Conservation (phyloP, 2,329 filamentous ascomycete genomes). For the Penicillium sp. region DNA sequence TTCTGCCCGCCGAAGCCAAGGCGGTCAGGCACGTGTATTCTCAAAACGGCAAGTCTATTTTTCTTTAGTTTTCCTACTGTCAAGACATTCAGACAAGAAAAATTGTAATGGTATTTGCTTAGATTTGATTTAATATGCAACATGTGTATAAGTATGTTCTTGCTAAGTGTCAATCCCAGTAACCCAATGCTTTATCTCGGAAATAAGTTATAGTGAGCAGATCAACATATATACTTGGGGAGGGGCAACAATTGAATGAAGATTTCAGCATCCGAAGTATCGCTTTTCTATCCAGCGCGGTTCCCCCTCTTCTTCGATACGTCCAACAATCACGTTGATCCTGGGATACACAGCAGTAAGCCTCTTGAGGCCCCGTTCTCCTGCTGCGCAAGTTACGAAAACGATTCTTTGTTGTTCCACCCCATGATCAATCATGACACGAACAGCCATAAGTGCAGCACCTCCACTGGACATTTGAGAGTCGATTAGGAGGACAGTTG, state of each 20-base stretch:
- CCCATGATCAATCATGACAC: constrained; percentile 92
- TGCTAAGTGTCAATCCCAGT: not conserved
- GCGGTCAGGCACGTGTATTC: constrained; percentile 3
- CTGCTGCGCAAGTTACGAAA: constrained; percentile 88
- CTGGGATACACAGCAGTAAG: constrained; percentile 85
- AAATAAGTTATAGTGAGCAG: not conserved
- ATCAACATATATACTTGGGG: constrained; percentile 5
- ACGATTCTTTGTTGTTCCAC: constrained; percentile 81
- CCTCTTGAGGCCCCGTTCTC: constrained; percentile 76
- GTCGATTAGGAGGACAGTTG: constrained; percentile 81
- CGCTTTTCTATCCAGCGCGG: constrained; percentile 84
- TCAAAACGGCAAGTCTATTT: not conserved
- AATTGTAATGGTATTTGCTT: not conserved
- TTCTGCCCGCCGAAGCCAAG: not conserved
- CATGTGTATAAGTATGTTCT: not conserved
- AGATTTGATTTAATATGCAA: not conserved
- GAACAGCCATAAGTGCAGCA: constrained; percentile 84
- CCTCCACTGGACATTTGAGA: constrained; percentile 94
- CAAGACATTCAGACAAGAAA: not conserved
- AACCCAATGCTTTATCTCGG: not conserved
- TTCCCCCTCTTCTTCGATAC: constrained; percentile 76
- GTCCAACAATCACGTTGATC: constrained; percentile 80
- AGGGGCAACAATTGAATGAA: not conserved
- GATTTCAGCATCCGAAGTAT: constrained; percentile 76
- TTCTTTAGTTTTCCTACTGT: not conserved